Conservation (phyloP, 768 basidiomycete genomes). For the Calvatia gigantea region DNA sequence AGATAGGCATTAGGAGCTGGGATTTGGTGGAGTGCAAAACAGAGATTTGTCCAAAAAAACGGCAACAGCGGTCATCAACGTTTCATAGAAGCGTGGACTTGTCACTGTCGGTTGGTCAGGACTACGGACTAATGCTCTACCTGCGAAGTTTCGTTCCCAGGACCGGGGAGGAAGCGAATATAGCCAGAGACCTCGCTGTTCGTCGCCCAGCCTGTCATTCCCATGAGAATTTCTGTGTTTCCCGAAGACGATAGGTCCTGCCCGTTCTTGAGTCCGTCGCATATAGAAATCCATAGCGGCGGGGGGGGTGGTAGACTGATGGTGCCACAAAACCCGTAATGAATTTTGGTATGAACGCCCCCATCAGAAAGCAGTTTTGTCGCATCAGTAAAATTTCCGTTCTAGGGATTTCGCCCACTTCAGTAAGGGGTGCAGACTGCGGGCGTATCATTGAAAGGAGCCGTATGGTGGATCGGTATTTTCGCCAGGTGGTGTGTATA, state of each 20-base stretch:
- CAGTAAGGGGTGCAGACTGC: background rate
- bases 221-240: slow-evolving; percentile 5
- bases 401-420: background rate
- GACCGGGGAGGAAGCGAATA: background rate
- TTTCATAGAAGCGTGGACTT: slow-evolving; percentile 1
- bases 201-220: background rate
- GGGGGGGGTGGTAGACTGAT: slow-evolving; percentile 8
- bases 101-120: slow-evolving; percentile 1
- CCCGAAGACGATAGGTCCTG: background rate
- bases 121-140: slow-evolving; percentile 2
- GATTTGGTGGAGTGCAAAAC: background rate
- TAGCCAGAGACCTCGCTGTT: background rate
- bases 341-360: background rate
- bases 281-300: no score
- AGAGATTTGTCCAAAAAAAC: background rate
- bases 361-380: slow-evolving; percentile 5
- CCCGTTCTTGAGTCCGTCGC: background rate
- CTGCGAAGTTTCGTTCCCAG: background rate
- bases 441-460: background rate
- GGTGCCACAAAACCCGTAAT: background rate
- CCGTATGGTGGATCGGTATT: background rate
- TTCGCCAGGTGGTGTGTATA: background rate
- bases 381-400: slow-evolving; percentile 1
- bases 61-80: background rate
- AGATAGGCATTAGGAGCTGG: background rate